Conservation (phyloP, 208 protist species). For the Leishmania aethiopica region DNA sequence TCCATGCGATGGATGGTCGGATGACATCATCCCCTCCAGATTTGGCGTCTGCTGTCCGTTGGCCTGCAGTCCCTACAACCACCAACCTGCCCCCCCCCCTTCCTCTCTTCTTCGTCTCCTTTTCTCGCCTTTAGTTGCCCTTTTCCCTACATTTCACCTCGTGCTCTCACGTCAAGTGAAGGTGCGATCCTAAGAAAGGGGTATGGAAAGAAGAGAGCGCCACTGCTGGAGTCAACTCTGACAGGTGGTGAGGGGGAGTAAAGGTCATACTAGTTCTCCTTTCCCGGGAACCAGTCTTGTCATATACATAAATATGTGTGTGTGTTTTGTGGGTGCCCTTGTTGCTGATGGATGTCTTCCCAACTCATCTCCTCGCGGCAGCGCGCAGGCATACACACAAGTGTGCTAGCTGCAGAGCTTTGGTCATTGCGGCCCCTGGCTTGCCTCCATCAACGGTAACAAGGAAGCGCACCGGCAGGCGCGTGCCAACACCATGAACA, state of each 20-base stretch:
- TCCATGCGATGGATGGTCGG: background rate
- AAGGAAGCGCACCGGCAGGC: background rate
- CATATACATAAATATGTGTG: background rate
- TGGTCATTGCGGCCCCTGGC: background rate
- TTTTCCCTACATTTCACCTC: background rate
- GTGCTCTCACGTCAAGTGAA: background rate
- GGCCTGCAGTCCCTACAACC: background rate
- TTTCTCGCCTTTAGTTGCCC: background rate
- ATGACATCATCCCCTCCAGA: background rate
- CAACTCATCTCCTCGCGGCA: background rate
- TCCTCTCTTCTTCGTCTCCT: background rate
- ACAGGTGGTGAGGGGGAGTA: too few relatives aligned
- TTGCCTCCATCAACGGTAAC: background rate
- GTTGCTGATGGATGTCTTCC: background rate
- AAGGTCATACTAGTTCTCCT: background rate
- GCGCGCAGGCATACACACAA: background rate
- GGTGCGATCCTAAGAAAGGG: background rate
- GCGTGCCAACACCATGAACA: background rate
- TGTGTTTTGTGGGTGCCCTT: background rate
- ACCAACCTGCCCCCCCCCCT: background rate
- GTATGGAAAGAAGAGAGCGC: too few relatives aligned
- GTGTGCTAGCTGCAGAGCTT: background rate
- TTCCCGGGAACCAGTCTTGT: background rate
- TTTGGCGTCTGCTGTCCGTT: background rate
- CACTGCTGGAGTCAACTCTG: background rate